These are phyloP conservation scores for Plasmopara muralis DNA, from an alignment of 352 stramenopile genomes.

Conservation along the genomic window DNA sequence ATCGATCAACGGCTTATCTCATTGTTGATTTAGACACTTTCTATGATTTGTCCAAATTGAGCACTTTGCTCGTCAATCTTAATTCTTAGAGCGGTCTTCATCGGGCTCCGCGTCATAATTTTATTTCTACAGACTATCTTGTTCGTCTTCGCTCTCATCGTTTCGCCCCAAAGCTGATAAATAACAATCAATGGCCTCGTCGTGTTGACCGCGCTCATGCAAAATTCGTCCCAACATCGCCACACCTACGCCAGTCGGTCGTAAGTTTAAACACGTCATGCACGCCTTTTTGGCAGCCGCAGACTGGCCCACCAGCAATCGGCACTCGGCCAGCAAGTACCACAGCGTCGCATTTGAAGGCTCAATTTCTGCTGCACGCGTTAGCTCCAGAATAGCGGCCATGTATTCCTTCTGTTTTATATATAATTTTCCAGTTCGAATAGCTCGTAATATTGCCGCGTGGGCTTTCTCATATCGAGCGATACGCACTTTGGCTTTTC, in stretches of 20 bases:
- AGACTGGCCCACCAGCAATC: conserved; percentile 40
- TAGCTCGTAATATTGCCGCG: conserved; percentile 32
- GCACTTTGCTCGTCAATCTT: no score
- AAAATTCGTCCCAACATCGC: conserved; percentile 47
- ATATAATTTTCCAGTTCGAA: conserved; percentile 29
- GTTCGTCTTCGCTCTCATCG: conserved; percentile 27
- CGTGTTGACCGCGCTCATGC: conserved; percentile 38
- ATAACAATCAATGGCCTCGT: conserved; percentile 62
- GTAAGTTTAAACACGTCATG: conserved; percentile 40
- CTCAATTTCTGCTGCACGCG: conserved; percentile 40
- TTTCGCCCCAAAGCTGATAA: conserved; percentile 47
- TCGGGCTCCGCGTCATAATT: no score
- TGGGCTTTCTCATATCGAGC: conserved; percentile 44
- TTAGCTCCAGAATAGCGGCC: conserved; percentile 51
- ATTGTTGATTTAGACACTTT: no score
- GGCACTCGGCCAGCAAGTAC: conserved; percentile 52
- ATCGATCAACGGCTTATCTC: no score
- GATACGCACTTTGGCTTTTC: conserved; percentile 34
- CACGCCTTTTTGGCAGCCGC: conserved; percentile 47
- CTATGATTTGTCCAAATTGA: no score
- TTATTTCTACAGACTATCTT: conserved; percentile 21
- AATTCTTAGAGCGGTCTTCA: no score
- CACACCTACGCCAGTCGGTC: conserved; percentile 30
- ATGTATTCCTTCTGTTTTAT: conserved; percentile 54
- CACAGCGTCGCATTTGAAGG: conserved; percentile 42